Conservation (phyloP, 2,329 filamentous ascomycete species). For the Aspergillus sergii region DNA sequence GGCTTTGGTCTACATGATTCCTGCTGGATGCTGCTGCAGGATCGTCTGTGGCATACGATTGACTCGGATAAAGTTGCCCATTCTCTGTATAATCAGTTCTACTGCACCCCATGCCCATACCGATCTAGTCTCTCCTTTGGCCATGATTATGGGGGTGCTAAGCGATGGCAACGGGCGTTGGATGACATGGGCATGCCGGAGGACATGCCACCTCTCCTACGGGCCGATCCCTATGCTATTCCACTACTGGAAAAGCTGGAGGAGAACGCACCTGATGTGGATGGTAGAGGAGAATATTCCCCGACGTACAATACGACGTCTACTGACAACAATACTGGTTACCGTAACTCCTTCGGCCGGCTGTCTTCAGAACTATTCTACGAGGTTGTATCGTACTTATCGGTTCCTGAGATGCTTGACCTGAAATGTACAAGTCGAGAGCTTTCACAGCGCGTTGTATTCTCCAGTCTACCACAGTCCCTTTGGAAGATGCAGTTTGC, state of each 20-base stretch:
- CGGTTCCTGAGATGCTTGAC: not conserved
- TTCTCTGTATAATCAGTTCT: constrained; percentile 15
- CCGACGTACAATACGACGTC: not conserved
- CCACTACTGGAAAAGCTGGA: constrained; percentile 4
- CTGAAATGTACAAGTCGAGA: constrained; percentile 9
- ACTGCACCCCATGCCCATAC: constrained; percentile 10
- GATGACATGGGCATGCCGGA: not conserved
- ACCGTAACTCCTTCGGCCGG: not conserved
- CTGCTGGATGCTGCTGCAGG: constrained; percentile 20
- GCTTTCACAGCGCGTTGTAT: not conserved
- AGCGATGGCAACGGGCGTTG: not conserved
- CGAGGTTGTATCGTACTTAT: constrained; percentile 13
- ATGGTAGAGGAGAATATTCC: no score
- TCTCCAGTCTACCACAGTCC: constrained; percentile 12
- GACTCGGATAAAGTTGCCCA: not conserved
- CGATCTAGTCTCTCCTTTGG: constrained; percentile 15
- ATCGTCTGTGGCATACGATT: not conserved
- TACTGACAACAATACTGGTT: not conserved
- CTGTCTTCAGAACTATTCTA: constrained; percentile 6
- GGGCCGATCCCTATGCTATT: constrained; percentile 12
- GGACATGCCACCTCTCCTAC: constrained; percentile 4
- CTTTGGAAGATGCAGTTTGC: constrained; percentile 20
- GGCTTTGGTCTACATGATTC: constrained; percentile 16
- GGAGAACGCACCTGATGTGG: not conserved
- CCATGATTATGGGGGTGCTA: constrained; percentile 18